Conservation (phyloP, 805 yeast genomes). For the Teunomyces funiuensis region DNA sequence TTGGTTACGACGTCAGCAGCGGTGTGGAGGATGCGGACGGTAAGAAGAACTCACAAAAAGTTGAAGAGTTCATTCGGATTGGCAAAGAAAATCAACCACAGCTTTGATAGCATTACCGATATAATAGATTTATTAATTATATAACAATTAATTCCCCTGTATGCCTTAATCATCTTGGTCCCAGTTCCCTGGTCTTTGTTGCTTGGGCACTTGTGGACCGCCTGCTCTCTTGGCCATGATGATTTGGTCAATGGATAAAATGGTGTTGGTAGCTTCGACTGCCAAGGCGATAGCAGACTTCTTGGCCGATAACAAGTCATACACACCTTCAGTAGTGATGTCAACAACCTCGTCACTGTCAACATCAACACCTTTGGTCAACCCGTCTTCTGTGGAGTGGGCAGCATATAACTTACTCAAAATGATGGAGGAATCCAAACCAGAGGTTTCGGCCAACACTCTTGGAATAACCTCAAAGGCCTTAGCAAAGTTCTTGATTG, state of each 20-base stretch:
- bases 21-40: constrained; percentile 84
- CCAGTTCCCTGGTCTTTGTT: constrained; percentile 91
- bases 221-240: constrained; percentile 99
- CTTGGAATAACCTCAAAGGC: constrained; percentile 95
- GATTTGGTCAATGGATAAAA: constrained; percentile 91
- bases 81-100: constrained; percentile 31
- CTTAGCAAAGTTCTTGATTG: constrained; percentile 89
- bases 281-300: constrained; percentile 88
- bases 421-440: constrained; percentile 87
- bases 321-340: constrained; percentile 65
- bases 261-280: constrained; percentile 91
- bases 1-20: constrained; percentile 93
- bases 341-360: constrained; percentile 70
- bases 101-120: not conserved
- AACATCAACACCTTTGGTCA: constrained; percentile 80
- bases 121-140: not conserved
- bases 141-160: not conserved
- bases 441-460: constrained; percentile 90
- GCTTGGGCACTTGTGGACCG: constrained; percentile 88
- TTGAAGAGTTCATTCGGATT: constrained; percentile 54
- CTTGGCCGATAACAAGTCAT: constrained; percentile 78
- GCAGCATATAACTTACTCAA: constrained; percentile 87
- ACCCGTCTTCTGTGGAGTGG: constrained; percentile 56
- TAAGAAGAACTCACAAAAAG: constrained; percentile 64
- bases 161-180: constrained; percentile 75